Base-by-base conservation (phyloP, 1,284 basidiomycete genomes). In the Ustilago crameri region DNA sequence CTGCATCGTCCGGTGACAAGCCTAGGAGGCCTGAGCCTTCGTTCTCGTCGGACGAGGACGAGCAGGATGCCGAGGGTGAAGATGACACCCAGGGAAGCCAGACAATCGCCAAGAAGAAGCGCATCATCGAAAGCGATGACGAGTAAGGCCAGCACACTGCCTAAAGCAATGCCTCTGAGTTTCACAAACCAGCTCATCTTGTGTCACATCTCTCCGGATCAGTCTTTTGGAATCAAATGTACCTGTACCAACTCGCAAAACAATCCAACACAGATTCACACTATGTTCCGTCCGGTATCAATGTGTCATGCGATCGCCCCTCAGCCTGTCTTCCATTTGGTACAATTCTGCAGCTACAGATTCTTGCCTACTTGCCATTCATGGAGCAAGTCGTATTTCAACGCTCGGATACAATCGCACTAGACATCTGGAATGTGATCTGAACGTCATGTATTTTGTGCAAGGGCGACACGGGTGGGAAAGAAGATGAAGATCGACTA, bases 71-170 rank as follows among this genome's bases (percentile, higher is more conserved):
- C 12, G 47, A 65, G 26, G 56, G 51, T 12, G 58, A 66, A 10
- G 59, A 63, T 17, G 52, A 52, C 26, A 48, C 53, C 27, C 57
- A 51, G 14, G 27, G 48, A 20, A 62, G 56, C 18, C 64, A 67
- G 26, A 47, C 55, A 15, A 59, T 57, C 43, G 62, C 48, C 43
- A 67, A 65, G 42, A 75, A 73, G 60, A 75, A 75, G 58, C 59
- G 69, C 40, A 75, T 72, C 69, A 57, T 75, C 30, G 73, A 73
- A 27, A 69, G 66, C 24, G 70, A 73, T 45, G 73, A 75, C 26
- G 73, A 75, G 42, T 71, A 34, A 51, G n/a, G 18, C 18, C 35
- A 37, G 12, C 35, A 18, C 23, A 2, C 18, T 32, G 17, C 27
- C 17, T n/a, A n/a, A n/a, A n/a, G n/a, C n/a, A n/a, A n/a, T n/a